phyloP scores from a whole-genome alignment of 2,329 filamentous ascomycete species.

The Aspergillus ruber region DNA sequence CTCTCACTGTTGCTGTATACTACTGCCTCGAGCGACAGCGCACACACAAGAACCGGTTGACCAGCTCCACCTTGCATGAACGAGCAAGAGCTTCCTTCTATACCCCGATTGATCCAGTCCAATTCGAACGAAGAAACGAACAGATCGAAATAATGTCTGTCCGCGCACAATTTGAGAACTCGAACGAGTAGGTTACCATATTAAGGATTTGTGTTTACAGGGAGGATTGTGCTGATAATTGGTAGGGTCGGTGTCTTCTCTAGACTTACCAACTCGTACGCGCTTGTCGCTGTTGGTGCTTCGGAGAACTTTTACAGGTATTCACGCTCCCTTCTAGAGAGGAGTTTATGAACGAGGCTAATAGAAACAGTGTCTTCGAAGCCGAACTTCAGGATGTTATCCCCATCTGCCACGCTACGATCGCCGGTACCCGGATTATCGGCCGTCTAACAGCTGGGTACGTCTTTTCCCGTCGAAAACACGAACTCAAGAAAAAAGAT shows the following conservation, averaged over 20 bases:
- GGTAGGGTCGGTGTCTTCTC: conserved; percentile 89
- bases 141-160: conserved; percentile 36
- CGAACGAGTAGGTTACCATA: conserved; percentile 38
- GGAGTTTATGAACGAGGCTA: neutral
- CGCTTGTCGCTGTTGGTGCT: conserved; percentile 85
- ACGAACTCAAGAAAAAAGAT: neutral
- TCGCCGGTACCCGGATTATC: conserved; percentile 92
- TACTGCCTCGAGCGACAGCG: too few species aligned
- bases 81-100: neutral
- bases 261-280: conserved; percentile 95
- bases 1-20: neutral
- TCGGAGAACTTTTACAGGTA: conserved; percentile 98
- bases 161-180: conserved; percentile 46
- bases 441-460: conserved; percentile 90
- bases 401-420: conserved; percentile 92
- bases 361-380: conserved; percentile 71
- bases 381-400: conserved; percentile 95
- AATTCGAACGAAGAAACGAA: neutral
- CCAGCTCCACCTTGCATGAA: neutral
- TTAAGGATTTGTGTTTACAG: neutral
- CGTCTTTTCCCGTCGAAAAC: conserved; percentile 21
- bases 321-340: too few species aligned
- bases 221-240: neutral
- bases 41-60: neutral
- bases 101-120: too few species aligned